Percentiles rank a stretch among this genome's conserved stretches.
Conservation (phyloP, 2,329 filamentous ascomycete species). For the Ceratocystis papillata region DNA sequence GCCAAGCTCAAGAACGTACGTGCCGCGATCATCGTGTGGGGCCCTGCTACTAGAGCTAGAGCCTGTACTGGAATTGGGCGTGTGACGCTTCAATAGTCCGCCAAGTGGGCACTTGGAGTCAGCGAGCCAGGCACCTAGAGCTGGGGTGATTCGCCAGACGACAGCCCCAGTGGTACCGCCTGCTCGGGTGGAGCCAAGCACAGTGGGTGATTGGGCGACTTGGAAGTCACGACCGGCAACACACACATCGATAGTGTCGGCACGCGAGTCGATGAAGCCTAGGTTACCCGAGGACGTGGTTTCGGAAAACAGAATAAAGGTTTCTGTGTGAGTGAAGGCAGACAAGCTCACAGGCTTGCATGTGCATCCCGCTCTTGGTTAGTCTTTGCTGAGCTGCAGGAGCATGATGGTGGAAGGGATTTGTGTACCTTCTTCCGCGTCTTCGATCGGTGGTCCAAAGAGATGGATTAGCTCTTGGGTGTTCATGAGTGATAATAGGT, state of each 20-base stretch:
- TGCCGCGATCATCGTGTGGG: conserved; percentile 33
- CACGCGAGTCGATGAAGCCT: conserved; percentile 70
- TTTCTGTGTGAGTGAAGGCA: conserved; percentile 48
- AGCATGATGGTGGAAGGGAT: conserved; percentile 13
- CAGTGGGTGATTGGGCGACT: conserved; percentile 71
- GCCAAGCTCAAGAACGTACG: conserved; percentile 65
- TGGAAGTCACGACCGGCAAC: conserved; percentile 60
- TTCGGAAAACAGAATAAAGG: conserved; percentile 75
- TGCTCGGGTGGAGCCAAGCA: conserved; percentile 65
- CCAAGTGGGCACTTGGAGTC: conserved; percentile 53
- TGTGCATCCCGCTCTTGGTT: not conserved
- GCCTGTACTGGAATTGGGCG: not conserved
- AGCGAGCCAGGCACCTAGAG: conserved; percentile 70
- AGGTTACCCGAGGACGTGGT: conserved; percentile 63
- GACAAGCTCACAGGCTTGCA: not conserved
- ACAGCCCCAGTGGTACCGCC: conserved; percentile 53
- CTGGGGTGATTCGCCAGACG: conserved; percentile 81
- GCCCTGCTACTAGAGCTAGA: not conserved
- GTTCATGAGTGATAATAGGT: conserved; percentile 7
- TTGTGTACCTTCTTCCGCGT: conserved; percentile 39
- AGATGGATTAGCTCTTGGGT: conserved; percentile 17
- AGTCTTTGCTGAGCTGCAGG: not conserved
- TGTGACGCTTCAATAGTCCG: not conserved
- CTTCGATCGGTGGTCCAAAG: conserved; percentile 34
- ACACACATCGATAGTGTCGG: conserved; percentile 52